These are phyloP conservation scores for Panaeolus papilionaceus DNA, from an alignment of 768 basidiomycete genomes.

Conservation along the genomic window DNA sequence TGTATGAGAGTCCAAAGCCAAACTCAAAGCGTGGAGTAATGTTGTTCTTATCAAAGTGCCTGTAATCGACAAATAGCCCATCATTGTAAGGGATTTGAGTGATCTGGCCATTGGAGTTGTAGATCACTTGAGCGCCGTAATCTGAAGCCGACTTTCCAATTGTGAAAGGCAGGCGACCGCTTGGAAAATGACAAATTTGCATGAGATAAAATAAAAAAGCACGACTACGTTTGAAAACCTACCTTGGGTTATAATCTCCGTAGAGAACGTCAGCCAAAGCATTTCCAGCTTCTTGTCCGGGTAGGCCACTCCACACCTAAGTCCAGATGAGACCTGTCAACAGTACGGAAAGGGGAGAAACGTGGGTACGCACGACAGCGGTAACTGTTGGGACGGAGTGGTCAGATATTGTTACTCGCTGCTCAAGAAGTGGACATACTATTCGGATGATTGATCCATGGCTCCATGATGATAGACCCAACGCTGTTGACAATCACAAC, in stretches of 20 bases:
- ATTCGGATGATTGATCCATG: slow-evolving; percentile 64
- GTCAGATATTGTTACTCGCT: not conserved
- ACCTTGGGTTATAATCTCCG: slow-evolving; percentile 66
- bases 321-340: not conserved
- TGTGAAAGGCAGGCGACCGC: slow-evolving; percentile 54
- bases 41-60: slow-evolving; percentile 57
- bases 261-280: slow-evolving; percentile 63
- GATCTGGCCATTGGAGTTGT: slow-evolving; percentile 40
- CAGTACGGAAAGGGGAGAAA: not conserved
- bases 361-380: slow-evolving; percentile 37
- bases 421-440: slow-evolving; percentile 29
- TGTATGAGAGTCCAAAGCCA: slow-evolving; percentile 62
- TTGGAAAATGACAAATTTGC: slow-evolving; percentile 19
- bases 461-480: slow-evolving; percentile 62
- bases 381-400: slow-evolving; percentile 33
- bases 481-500: slow-evolving; percentile 74
- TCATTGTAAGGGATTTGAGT: slow-evolving; percentile 64
- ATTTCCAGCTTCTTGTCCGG: slow-evolving; percentile 73
- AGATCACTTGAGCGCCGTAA: slow-evolving; percentile 59
- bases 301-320: slow-evolving; percentile 58
- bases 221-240: slow-evolving; percentile 20
- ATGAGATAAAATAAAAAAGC: slow-evolving; percentile 4
- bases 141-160: slow-evolving; percentile 60
- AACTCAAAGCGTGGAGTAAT: slow-evolving; percentile 57
- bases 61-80: slow-evolving; percentile 62